Base-by-base conservation (phyloP, 148 eudicot genomes). In the Tetragonia tetragonoides region DNA sequence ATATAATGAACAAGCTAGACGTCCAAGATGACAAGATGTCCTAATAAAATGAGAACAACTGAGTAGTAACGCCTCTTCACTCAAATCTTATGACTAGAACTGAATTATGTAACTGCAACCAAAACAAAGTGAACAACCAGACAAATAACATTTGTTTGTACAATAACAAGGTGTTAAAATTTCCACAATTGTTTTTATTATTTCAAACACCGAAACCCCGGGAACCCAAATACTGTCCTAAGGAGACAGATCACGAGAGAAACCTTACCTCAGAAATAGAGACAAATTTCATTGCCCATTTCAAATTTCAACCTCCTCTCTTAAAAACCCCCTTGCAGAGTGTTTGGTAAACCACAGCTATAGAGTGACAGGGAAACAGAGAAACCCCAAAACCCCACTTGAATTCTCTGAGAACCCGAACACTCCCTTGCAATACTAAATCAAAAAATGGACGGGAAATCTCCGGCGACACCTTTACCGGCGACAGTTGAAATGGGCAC, bases 371-470 rank as follows among this genome's bases (percentile, higher is more conserved):
- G 8, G 11, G 11, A 60, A 23, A 4, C 57, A 10, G 1, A 14
- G 1, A 0, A 2, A 38, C 28, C 46, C 28, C 41, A 0, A 2
- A 38, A 46, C 46, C 28, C 41, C 79, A 40, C 7, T 14, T 51
- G 21, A 73, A 62, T 61, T 15, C 61, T 9, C 57, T 16, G 5
- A 75, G 1, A 17, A 11, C 17, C 23, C 77, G 42, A 61, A 44
- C 68, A 63, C 18, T 38, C 77, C 40, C 54, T 42, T 62, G 40
- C 20, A 1, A 3, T 23, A 0, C 23, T 66, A 72, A 41, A 57
- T 78, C 64, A 76, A 68, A 65, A 39, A 81, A 84, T 68, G 66
- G 83, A 81, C 62, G 56, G 59, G 7, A 82, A 86, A 71, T 18
- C 65, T 74, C 38, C 74, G 47, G 66, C 65, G 3, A 14, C 39